Percentiles rank a stretch among this genome's conserved stretches.
Evolutionary conservation across 1,139 yeast species (phyloP).

Genomic region (Yamadazyma diospyri): DNA sequence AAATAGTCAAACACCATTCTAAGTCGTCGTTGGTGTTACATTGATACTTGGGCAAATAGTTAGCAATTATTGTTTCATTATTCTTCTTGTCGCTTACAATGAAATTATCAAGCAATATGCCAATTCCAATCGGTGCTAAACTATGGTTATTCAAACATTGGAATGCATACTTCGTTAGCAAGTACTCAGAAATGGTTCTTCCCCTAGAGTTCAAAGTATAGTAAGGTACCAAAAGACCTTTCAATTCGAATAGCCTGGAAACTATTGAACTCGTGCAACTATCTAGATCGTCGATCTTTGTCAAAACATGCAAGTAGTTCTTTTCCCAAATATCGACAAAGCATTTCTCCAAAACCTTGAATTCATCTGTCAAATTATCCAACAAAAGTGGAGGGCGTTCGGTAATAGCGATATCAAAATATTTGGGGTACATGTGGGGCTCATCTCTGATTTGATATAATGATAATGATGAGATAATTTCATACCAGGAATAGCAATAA

Average conservation of each 20-base stretch:
- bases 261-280: slow-evolving; percentile 65
- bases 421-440: slow-evolving; percentile 29
- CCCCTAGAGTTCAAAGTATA: slow-evolving; percentile 16
- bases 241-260: slow-evolving; percentile 61
- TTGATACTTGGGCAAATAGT: slow-evolving; percentile 56
- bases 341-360: slow-evolving; percentile 49
- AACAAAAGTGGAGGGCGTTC: slow-evolving; percentile 30
- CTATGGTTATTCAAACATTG: slow-evolving; percentile 49
- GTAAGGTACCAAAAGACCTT: slow-evolving; percentile 56
- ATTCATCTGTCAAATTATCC: slow-evolving; percentile 12
- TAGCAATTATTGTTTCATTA: slow-evolving; percentile 50
- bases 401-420: slow-evolving; percentile 28
- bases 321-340: slow-evolving; percentile 60
- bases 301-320: slow-evolving; percentile 56
- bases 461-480: slow-evolving; percentile 57
- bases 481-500: slow-evolving; percentile 65
- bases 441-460: slow-evolving; percentile 57
- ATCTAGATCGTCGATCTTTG: slow-evolving; percentile 60
- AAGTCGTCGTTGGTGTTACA: slow-evolving; percentile 68
- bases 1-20: slow-evolving; percentile 71
- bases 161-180: slow-evolving; percentile 58
- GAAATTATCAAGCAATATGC: slow-evolving; percentile 36
- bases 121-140: slow-evolving; percentile 66
- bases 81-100: slow-evolving; percentile 22
- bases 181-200: slow-evolving; percentile 52